These are phyloP conservation scores for Pyrenophora seminiperda DNA, from an alignment of 2,329 filamentous ascomycete species.

Conservation along the genomic window DNA sequence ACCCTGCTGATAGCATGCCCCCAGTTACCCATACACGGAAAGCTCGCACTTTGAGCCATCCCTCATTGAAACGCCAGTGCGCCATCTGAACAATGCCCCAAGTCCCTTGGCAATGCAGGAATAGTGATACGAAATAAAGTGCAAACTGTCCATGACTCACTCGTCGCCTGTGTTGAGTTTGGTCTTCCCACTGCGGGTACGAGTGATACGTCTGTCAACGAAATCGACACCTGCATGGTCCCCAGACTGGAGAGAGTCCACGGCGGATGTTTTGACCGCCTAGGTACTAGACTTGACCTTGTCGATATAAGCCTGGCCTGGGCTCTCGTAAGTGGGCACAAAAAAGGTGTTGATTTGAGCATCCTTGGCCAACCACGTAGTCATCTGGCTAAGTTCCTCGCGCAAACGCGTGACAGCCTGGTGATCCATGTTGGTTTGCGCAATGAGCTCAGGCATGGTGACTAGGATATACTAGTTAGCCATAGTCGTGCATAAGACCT, in stretches of 20 bases:
- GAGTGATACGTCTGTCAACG: neutral
- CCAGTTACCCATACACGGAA: neutral
- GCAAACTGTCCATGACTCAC: neutral
- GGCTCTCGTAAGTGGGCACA: constrained; percentile 73
- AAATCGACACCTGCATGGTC: too few relatives aligned
- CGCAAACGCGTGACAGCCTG: constrained; percentile 87
- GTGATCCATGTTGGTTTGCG: constrained; percentile 97
- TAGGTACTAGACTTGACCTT: constrained; percentile 57
- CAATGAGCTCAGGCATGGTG: constrained; percentile 87
- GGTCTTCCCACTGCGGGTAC: neutral
- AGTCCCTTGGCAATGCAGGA: constrained; percentile 18
- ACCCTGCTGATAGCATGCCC: neutral
- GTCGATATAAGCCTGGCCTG: constrained; percentile 72
- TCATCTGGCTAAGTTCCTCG: constrained; percentile 87
- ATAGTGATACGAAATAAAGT: constrained; percentile 21
- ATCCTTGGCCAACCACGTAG: constrained; percentile 76
- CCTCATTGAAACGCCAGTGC: constrained; percentile 16
- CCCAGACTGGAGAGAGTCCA: too few relatives aligned
- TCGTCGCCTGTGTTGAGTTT: too few relatives aligned
- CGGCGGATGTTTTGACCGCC: neutral
- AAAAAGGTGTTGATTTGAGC: constrained; percentile 76
- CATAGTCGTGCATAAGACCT: neutral
- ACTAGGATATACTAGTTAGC: constrained; percentile 59
- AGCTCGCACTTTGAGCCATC: neutral
- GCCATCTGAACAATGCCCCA: constrained; percentile 13